Evolutionary conservation across 225 moss, liverwort and hornwort species (phyloP).

Genomic region (Antitrichia curtipendula): DNA sequence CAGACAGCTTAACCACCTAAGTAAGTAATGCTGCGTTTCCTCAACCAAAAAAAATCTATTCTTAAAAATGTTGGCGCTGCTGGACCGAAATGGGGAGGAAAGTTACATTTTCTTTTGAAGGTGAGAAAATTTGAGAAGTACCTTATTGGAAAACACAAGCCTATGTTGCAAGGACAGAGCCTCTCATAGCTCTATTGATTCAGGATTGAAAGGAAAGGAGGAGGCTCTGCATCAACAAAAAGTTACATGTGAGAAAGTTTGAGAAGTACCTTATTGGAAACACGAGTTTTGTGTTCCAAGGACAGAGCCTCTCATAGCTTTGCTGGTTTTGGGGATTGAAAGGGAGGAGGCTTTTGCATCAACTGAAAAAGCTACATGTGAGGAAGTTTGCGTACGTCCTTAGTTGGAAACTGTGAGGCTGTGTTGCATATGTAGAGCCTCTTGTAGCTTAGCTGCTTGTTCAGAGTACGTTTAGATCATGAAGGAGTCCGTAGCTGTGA

Average conservation of each 20-base stretch:
- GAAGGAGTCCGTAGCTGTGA: neutral
- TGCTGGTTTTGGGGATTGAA: neutral
- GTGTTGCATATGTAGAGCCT: neutral
- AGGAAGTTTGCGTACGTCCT: neutral
- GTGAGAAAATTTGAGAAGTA: no score
- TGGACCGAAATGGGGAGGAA: no score
- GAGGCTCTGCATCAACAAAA: neutral
- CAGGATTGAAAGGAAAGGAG: no score
- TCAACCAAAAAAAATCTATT: neutral
- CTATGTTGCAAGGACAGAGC: no score
- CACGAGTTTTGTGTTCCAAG: neutral
- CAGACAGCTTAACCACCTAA: constrained; percentile 45
- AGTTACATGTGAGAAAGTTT: neutral
- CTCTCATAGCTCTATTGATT: no score
- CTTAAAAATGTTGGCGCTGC: no score
- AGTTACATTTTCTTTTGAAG: no score
- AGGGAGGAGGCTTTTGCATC: neutral
- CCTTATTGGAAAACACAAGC: no score
- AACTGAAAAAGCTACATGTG: neutral
- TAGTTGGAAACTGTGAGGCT: neutral
- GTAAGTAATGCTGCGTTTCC: neutral
- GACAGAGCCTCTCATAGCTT: no score
- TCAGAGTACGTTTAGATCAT: neutral
- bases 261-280: neutral
- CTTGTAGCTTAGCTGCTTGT: neutral